Conservation (phyloP, 2,329 filamentous ascomycete species). For the Ceratocystis ficicola region DNA sequence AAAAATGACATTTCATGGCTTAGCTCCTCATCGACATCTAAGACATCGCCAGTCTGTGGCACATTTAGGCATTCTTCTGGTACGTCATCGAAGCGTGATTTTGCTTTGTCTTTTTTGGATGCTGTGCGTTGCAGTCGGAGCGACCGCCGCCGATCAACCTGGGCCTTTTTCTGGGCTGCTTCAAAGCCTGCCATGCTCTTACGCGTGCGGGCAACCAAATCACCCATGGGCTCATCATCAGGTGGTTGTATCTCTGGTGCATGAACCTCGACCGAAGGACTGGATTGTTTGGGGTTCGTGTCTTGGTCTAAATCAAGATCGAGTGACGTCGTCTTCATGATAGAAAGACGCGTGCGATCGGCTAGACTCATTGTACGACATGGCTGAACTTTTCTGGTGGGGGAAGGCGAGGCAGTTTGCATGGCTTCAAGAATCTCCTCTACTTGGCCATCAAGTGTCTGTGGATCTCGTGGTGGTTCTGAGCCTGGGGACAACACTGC, state of each 20-base stretch:
- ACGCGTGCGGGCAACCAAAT: slow-evolving; percentile 46
- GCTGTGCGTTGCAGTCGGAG: slow-evolving; percentile 20
- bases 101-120: slow-evolving; percentile 30
- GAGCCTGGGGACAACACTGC: not conserved
- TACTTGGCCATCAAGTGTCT: slow-evolving; percentile 39
- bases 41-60: slow-evolving; percentile 24
- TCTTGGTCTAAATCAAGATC: slow-evolving; percentile 27
- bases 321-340: slow-evolving; percentile 46
- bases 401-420: slow-evolving; percentile 45
- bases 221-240: slow-evolving; percentile 31
- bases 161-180: slow-evolving; percentile 47
- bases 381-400: slow-evolving; percentile 37
- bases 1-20: slow-evolving; percentile 42
- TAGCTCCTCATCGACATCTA: slow-evolving; percentile 15
- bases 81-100: slow-evolving; percentile 28
- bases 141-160: slow-evolving; percentile 44
- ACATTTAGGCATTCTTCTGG: slow-evolving; percentile 33
- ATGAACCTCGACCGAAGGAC: slow-evolving; percentile 22
- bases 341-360: slow-evolving; percentile 71
- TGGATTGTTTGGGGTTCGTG: slow-evolving; percentile 25
- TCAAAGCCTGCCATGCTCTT: slow-evolving; percentile 52
- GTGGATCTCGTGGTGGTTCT: slow-evolving; percentile 25
- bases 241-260: slow-evolving; percentile 20
- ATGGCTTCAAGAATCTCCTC: slow-evolving; percentile 47
- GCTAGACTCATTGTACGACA: slow-evolving; percentile 52